Conservation (phyloP, 495 filamentous ascomycete genomes). For the Aspergillus sclerotioniger region DNA sequence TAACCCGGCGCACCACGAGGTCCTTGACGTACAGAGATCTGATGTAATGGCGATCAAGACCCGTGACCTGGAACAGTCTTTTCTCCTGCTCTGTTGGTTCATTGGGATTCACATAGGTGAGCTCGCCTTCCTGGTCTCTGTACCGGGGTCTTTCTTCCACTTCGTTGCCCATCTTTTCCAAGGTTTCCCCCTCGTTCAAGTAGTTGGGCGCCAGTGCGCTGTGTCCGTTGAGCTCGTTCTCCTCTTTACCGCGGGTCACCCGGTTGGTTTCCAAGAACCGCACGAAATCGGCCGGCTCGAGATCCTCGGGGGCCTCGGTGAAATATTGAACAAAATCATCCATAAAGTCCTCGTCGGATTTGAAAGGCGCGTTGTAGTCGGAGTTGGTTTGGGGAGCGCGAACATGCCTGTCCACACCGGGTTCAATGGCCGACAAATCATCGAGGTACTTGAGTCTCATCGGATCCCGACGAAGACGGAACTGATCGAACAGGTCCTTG, state of each 20-base stretch:
- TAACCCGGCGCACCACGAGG: conserved; percentile 68
- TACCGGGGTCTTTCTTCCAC: background rate
- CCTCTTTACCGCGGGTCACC: conserved; percentile 51
- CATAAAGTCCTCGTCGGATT: conserved; percentile 56
- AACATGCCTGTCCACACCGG: conserved; percentile 68
- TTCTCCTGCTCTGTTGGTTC: conserved; percentile 53
- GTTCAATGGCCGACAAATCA: conserved; percentile 75
- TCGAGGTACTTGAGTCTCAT: conserved; percentile 76
- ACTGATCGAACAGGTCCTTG: conserved; percentile 71
- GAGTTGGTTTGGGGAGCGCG: conserved; percentile 51
- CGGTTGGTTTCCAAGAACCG: conserved; percentile 46
- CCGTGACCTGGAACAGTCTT: conserved; percentile 66
- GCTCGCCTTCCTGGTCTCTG: background rate
- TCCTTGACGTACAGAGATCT: conserved; percentile 54
- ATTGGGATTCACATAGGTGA: conserved; percentile 19
- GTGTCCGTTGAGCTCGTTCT: conserved; percentile 47
- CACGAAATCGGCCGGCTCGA: conserved; percentile 41
- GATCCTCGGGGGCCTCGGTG: conserved; percentile 49
- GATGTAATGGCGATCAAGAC: conserved; percentile 60
- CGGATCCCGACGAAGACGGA: conserved; percentile 64
- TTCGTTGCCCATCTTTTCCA: conserved; percentile 19
- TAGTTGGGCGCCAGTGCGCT: conserved; percentile 48
- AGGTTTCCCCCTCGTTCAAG: conserved; percentile 44
- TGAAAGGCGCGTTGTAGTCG: conserved; percentile 60
- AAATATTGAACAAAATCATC: conserved; percentile 58